Base-by-base conservation (phyloP, 805 yeast species). In the Cyberlindnera samutprakarnensis region DNA sequence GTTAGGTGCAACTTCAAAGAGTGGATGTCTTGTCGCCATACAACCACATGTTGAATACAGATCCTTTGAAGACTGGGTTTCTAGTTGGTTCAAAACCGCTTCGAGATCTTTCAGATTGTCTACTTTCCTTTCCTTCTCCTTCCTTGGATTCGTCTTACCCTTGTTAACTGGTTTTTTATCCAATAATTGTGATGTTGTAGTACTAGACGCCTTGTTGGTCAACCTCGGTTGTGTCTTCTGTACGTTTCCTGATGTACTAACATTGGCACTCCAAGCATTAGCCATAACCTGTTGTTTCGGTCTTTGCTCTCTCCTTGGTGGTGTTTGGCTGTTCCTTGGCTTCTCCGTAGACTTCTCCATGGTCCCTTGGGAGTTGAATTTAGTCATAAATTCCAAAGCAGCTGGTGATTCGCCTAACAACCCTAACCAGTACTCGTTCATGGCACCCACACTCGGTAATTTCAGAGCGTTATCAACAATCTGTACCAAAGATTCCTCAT, bases 1-100 rank as follows among this genome's bases (percentile, higher is more conserved):
- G 53, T 92, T 92, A 1, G 98, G 97, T 3, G 94, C 92, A 41
- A 81, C 70, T 35, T 84, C 94, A 41, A 86, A 81, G 19, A 92
- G 59, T 4, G 96, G 95, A 51, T 92, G 98, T 38, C 82, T 64
- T 0, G 81, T 72, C 1, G 90, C 96, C 75, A 79, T 83, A 50
- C 97, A 88, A 40, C 79, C 72, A 52, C 97, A 88, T 2, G 30
- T 27, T 4, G 21, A 7, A 5, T 46, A 51, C 14, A 62, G 51
- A 10, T 48, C 46, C 15, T 38, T 38, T 7, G 43, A 44, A 14
- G 35, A 20, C 7, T 52, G 49, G 5, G 66, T 41, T 40, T 81
- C 78, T 43, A 76, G 49, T 36, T 73, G 68, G 40, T 63, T 57
- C 26, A 81, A 56, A 0, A 77, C 76, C 1, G 74, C 72, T 37